These are phyloP conservation scores for Coccomyxa sp. DNA, from an alignment of 139 green algal species.

Conservation along the genomic window DNA sequence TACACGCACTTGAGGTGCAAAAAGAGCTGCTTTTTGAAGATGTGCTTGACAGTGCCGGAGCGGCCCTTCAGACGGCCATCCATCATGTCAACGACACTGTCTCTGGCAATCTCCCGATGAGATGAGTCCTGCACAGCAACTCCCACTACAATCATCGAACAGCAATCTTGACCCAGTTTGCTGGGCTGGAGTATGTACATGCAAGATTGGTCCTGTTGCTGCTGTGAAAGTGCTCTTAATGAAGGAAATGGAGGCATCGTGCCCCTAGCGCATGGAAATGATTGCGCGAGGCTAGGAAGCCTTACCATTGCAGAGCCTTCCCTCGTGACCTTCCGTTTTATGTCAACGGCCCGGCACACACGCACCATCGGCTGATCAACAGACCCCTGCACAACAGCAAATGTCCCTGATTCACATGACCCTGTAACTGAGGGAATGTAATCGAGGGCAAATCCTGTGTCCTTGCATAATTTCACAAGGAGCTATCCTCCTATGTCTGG, in stretches of 20 bases:
- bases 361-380: slow-evolving; percentile 70
- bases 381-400: slow-evolving; percentile 28
- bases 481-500: neutral
- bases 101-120: slow-evolving; percentile 11
- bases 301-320: neutral
- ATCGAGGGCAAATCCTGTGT: too few relatives aligned
- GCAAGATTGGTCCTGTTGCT: neutral
- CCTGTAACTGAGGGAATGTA: neutral
- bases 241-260: neutral
- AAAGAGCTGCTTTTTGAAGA: slow-evolving; percentile 72
- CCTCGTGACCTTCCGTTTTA: slow-evolving; percentile 76
- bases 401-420: neutral
- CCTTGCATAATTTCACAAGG: neutral
- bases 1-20: slow-evolving; percentile 37
- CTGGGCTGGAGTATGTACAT: neutral
- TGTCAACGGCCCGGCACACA: slow-evolving; percentile 62
- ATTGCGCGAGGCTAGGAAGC: neutral
- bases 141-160: neutral
- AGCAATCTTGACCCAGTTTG: neutral
- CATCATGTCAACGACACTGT: slow-evolving; percentile 55
- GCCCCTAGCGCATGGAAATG: neutral
- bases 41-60: slow-evolving; percentile 70
- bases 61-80: slow-evolving; percentile 43
- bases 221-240: neutral
- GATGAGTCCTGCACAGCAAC: slow-evolving; percentile 10